A percentile compares a stretch with the other conserved stretches of the same genome.
Evolutionary conservation across 257 asterid species (phyloP).

Genomic region (Voacanga thouarsii): DNA sequence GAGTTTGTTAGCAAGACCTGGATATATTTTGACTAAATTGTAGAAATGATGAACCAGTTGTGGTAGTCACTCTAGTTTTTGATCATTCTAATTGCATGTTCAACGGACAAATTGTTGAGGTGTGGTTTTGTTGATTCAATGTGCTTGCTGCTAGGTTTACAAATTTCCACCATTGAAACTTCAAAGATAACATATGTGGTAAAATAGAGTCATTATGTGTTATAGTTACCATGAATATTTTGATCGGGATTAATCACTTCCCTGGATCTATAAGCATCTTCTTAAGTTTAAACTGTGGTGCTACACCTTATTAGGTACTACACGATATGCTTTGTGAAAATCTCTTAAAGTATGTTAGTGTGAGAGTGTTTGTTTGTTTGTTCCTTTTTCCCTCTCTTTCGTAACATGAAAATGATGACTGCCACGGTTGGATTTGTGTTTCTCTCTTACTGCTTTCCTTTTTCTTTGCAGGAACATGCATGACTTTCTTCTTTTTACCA

Average conservation of each 20-base stretch:
- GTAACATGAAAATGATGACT: not conserved
- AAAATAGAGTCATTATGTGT: not conserved
- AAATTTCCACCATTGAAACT: not conserved
- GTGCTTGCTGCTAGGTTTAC: not conserved
- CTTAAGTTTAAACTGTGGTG: not conserved
- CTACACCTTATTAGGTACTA: not conserved
- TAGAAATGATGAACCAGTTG: too few relatives aligned
- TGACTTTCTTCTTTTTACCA: not conserved
- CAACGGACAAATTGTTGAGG: not conserved
- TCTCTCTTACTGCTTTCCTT: not conserved
- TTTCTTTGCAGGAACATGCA: slow-evolving; percentile 1
- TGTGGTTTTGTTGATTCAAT: not conserved
- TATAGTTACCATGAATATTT: not conserved
- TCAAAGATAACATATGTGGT: not conserved
- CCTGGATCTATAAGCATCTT: not conserved
- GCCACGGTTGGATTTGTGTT: not conserved
- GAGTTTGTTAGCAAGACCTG: not conserved
- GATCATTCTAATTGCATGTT: too few relatives aligned
- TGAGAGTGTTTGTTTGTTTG: not conserved
- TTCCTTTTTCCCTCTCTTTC: not conserved
- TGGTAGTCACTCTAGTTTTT: too few relatives aligned
- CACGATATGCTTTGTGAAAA: not conserved
- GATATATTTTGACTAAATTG: too few relatives aligned
- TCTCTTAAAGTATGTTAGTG: not conserved
- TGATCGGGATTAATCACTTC: not conserved